A percentile compares a stretch with the other conserved stretches of the same genome.
These are phyloP conservation scores for Microsporum audouinii DNA, from an alignment of 2,329 filamentous ascomycete species.

Conservation along the genomic window DNA sequence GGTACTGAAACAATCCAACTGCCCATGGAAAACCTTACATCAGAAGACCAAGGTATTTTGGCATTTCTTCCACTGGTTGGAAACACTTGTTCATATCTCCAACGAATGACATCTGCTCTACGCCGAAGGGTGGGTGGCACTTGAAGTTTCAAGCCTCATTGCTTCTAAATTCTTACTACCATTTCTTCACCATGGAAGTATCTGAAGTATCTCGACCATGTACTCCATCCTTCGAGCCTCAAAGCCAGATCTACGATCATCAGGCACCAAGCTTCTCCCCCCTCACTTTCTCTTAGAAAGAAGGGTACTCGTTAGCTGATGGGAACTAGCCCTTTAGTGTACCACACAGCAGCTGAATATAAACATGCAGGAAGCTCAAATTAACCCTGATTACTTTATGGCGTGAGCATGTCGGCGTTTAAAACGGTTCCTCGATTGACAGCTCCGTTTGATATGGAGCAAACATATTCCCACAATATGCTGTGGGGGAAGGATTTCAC, in stretches of 20 bases:
- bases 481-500: not conserved
- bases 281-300: not conserved
- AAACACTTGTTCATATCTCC: not conserved
- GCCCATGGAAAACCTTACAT: no score
- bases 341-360: not conserved
- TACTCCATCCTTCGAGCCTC: not conserved
- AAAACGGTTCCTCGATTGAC: not conserved
- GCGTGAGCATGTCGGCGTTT: not conserved
- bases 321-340: not conserved
- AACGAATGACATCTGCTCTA: not conserved
- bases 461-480: not conserved
- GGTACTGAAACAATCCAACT: not conserved
- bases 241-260: slow-evolving; percentile 1
- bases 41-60: not conserved
- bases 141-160: not conserved
- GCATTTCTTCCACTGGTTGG: not conserved
- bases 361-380: not conserved
- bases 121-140: not conserved
- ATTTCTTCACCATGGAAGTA: not conserved
- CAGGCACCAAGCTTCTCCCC: slow-evolving; percentile 1
- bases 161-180: not conserved
- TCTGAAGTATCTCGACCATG: not conserved
- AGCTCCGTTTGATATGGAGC: not conserved
- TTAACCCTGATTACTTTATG: not conserved
- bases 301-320: not conserved